These are phyloP conservation scores for Platanthera zijinensis DNA, from an alignment of 106 monocot species.

Conservation along the genomic window DNA sequence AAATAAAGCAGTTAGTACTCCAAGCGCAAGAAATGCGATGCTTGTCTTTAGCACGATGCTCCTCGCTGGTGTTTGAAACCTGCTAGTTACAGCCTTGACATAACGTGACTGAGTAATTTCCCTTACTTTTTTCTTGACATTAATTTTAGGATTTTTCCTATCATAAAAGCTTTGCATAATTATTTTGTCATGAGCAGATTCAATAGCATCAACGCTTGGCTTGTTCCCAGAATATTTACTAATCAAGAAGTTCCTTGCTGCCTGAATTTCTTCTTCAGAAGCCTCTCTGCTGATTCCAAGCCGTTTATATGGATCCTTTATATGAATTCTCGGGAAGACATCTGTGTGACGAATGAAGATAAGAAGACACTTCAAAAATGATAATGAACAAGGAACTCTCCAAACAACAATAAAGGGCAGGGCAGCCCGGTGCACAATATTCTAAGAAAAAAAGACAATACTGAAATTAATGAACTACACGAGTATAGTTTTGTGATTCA, in stretches of 20 bases:
- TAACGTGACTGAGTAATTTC: constrained; percentile 63
- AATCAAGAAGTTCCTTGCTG: constrained; percentile 81
- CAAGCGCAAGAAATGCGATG: constrained; percentile 53
- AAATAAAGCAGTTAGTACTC: constrained; percentile 70
- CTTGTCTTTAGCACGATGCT: constrained; percentile 67
- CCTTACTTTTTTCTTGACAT: constrained; percentile 75
- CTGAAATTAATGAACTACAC: background rate
- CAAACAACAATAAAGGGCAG: background rate
- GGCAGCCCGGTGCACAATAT: background rate
- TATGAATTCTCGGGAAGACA: constrained; percentile 78
- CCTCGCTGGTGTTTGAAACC: constrained; percentile 66
- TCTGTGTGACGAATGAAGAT: constrained; percentile 28
- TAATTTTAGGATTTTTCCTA: constrained; percentile 82
- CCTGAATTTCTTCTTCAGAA: constrained; percentile 98
- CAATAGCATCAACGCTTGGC: constrained; percentile 92
- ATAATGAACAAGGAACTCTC: background rate
- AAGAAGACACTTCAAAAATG: background rate
- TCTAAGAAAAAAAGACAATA: background rate
- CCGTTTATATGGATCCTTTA: constrained; percentile 81
- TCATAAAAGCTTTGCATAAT: constrained; percentile 82
- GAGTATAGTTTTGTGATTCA: background rate
- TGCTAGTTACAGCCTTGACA: constrained; percentile 58
- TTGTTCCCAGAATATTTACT: constrained; percentile 77
- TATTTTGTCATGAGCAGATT: constrained; percentile 93
- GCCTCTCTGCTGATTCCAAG: constrained; percentile 89